Evolutionary conservation across 2,329 filamentous ascomycete genomes (phyloP).

Genomic region (Phaeosphaeriaceae sp.): DNA sequence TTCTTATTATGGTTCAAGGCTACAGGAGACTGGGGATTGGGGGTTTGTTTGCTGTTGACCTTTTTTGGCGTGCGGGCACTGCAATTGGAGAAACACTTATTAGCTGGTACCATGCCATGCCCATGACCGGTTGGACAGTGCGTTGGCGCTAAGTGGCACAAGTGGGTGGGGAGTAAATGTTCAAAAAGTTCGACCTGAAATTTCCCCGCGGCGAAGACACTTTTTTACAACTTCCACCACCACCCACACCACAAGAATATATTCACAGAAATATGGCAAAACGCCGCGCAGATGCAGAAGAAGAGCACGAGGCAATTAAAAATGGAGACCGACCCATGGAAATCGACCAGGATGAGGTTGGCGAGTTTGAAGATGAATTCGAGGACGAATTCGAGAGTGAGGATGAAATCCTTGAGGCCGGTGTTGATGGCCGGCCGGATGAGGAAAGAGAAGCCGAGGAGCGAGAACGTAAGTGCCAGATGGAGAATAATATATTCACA

Average conservation of each 20-base stretch:
- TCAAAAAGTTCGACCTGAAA: constrained; percentile 3
- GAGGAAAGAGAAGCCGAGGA: constrained; percentile 92
- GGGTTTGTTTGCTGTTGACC: neutral
- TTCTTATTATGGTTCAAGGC: too few species aligned
- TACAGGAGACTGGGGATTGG: neutral
- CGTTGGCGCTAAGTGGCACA: constrained; percentile 1
- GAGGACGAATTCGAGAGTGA: constrained; percentile 90
- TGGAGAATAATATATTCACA: too few species aligned
- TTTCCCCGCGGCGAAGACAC: constrained; percentile 4
- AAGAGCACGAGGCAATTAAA: constrained; percentile 62
- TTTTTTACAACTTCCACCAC: constrained; percentile 8
- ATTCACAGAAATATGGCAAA: constrained; percentile 61
- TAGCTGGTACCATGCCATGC: neutral
- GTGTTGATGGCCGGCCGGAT: constrained; percentile 90
- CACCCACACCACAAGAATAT: constrained; percentile 1
- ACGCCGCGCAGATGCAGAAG: constrained; percentile 61
- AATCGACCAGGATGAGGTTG: constrained; percentile 55
- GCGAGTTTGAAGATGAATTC: constrained; percentile 94
- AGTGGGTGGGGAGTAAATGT: too few species aligned
- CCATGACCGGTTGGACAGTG: neutral
- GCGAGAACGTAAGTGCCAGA: constrained; percentile 63
- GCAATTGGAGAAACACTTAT: constrained; percentile 4
- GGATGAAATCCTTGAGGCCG: constrained; percentile 92
- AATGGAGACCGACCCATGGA: constrained; percentile 65
- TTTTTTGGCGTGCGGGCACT: neutral